Conservation (phyloP, 2,329 filamentous ascomycete genomes). For the Neonectria sp. region DNA sequence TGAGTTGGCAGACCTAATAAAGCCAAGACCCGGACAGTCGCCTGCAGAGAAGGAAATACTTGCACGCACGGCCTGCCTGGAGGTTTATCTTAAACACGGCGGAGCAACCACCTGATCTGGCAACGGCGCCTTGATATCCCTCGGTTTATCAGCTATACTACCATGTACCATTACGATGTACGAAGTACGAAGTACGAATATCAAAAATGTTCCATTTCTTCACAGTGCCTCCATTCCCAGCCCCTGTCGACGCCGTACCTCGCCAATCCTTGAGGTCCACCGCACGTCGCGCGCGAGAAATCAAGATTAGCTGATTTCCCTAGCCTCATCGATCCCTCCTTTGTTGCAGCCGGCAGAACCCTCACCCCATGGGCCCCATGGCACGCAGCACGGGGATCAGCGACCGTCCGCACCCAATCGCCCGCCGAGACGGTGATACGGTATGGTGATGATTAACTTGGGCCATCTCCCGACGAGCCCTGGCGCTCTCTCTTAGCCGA, state of each 20-base stretch:
- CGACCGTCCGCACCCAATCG: conserved; percentile 1
- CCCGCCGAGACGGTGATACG: neutral
- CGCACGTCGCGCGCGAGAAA: neutral
- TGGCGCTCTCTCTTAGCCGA: neutral
- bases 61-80: neutral
- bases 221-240: neutral
- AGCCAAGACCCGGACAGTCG: neutral
- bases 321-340: conserved; percentile 2
- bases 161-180: neutral
- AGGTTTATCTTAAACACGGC: neutral
- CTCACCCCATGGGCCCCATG: neutral
- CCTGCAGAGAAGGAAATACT: neutral
- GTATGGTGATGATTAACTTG: neutral
- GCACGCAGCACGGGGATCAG: neutral
- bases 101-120: neutral
- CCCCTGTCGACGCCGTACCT: neutral
- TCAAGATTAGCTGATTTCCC: conserved; percentile 16
- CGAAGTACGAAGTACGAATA: neutral
- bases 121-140: neutral
- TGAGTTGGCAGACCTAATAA: neutral
- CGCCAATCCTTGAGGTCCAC: neutral
- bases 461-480: conserved; percentile 5
- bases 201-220: neutral
- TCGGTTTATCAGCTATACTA: neutral
- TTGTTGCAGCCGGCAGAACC: neutral